Base-by-base conservation (phyloP, 805 yeast genomes). In the Ogataea zsoltii region DNA sequence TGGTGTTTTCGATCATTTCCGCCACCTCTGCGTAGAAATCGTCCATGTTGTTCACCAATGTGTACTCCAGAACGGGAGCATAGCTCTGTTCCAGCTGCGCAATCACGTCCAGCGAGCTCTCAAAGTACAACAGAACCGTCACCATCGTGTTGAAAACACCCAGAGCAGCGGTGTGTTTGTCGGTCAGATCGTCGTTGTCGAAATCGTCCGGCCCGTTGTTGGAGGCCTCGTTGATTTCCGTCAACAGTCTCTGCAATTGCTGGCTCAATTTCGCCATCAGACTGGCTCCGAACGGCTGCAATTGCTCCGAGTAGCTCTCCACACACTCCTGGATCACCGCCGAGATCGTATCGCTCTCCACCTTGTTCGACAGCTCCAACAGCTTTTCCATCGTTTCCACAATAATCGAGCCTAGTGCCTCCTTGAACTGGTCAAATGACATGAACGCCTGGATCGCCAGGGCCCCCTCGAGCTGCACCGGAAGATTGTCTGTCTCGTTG, bases 241-340 rank as follows among this genome's bases (percentile, higher is more conserved):
- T 68, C 2, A 91, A 85, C 21, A 88, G 62, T 52, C 81, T 74
- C 64, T 87, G 62, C 57, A 90, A 83, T 63, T 92, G 97, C 50
- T 84, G 85, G 16, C 85, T 82, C 55, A 85, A 67, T 61, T 82
- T 77, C 53, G 66, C 56, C 71, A 67, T 68, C 54, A 86, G 67
- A 45, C 82, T 83, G 23, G 81, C 77, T 19, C 96, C 96, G 64
- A 89, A 92, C 19, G 99, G 98, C 51, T 91, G 94, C 55, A 92
- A 73, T 65, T 92, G 95, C 53, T 83, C 87, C 4, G 96, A 77
- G 66, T 85, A 94, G 47, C 79, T 80, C 60, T 91, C 97, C 25
- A 92, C 97, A 62, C 94, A 85, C 57, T 91, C 97, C 71, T 92
- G 98, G 85, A 92, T 89, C 6, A 92, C 96, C 18, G 85, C 86